A percentile compares a stretch with the other conserved stretches of the same genome.
These are phyloP conservation scores for Penicillium coffeae DNA, from an alignment of 495 filamentous ascomycete genomes.

Conservation along the genomic window DNA sequence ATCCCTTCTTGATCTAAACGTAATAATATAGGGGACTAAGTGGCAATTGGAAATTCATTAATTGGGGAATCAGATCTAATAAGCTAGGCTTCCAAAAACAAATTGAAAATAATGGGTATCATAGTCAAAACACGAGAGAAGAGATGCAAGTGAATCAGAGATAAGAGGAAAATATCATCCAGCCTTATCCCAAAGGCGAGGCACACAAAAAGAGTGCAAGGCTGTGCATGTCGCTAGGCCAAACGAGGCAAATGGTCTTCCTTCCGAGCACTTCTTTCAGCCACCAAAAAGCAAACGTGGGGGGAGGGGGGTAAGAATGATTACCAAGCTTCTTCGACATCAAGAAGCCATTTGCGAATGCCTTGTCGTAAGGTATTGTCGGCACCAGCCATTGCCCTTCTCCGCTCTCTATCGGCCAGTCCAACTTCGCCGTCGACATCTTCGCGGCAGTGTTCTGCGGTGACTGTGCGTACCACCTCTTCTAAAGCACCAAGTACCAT, in stretches of 20 bases:
- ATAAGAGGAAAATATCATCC: background rate
- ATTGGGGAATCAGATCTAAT: conserved; percentile 2
- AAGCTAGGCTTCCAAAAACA: background rate
- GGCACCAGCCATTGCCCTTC: conserved; percentile 31
- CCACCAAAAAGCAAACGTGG: conserved; percentile 1
- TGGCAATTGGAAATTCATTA: background rate
- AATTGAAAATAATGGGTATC: conserved; percentile 26
- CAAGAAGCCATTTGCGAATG: conserved; percentile 59
- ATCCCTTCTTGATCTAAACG: too few relatives aligned
- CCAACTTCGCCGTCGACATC: conserved; percentile 36
- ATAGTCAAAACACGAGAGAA: conserved; percentile 21
- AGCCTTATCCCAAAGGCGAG: background rate
- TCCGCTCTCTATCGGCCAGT: conserved; percentile 35
- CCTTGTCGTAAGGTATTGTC: conserved; percentile 63
- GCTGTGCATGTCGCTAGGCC: too few relatives aligned
- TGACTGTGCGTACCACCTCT: conserved; percentile 59
- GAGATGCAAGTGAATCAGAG: conserved; percentile 4
- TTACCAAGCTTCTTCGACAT: conserved; percentile 52
- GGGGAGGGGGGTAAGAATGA: conserved; percentile 7
- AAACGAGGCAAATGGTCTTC: too few relatives aligned
- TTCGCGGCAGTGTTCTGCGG: conserved; percentile 49
- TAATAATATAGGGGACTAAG: too few relatives aligned
- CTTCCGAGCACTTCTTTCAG: too few relatives aligned
- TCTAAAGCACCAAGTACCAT: conserved; percentile 62
- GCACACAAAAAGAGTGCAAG: too few relatives aligned